Conservation (phyloP, 768 basidiomycete species). For the Cystofilobasidium capitatum region DNA sequence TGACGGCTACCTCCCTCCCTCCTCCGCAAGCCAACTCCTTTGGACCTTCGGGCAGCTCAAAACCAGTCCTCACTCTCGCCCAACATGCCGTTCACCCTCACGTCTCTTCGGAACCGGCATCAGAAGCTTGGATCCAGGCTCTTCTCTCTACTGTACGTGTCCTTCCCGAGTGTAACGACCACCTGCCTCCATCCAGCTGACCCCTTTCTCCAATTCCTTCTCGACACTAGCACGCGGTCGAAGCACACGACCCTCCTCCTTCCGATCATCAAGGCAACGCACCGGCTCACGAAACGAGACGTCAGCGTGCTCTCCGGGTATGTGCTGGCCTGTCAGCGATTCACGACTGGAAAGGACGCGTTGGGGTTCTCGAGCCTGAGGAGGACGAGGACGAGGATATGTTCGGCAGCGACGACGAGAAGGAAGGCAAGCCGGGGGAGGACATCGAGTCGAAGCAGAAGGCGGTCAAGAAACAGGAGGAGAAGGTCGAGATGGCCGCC, state of each 20-base stretch:
- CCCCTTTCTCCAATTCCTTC: not conserved
- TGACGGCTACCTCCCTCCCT: not conserved
- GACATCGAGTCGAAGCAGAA: not conserved
- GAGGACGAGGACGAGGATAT: slow-evolving; percentile 14
- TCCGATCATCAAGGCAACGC: not conserved
- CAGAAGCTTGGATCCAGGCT: slow-evolving; percentile 7
- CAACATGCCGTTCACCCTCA: slow-evolving; percentile 10
- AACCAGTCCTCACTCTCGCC: not conserved
- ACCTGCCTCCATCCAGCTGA: not conserved
- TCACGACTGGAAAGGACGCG: slow-evolving; percentile 11
- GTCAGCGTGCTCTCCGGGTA: slow-evolving; percentile 4
- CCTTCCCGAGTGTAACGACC: not conserved
- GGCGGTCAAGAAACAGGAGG: not conserved
- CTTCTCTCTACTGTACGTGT: not conserved
- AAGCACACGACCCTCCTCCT: not conserved
- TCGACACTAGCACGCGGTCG: not conserved
- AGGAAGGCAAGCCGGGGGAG: not conserved
- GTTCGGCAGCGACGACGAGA: slow-evolving; percentile 3
- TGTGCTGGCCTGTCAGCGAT: not conserved
- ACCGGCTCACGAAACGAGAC: not conserved
- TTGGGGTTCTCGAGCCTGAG: not conserved
- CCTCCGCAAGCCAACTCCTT: not conserved
- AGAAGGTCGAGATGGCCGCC: not conserved
- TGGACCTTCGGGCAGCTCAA: not conserved
- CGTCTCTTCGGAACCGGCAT: not conserved